A percentile compares a stretch with the other conserved stretches of the same genome.
Evolutionary conservation across 2,329 filamentous ascomycete genomes (phyloP).

Genomic region (Pseudopyrenochaeta lycopersici): DNA sequence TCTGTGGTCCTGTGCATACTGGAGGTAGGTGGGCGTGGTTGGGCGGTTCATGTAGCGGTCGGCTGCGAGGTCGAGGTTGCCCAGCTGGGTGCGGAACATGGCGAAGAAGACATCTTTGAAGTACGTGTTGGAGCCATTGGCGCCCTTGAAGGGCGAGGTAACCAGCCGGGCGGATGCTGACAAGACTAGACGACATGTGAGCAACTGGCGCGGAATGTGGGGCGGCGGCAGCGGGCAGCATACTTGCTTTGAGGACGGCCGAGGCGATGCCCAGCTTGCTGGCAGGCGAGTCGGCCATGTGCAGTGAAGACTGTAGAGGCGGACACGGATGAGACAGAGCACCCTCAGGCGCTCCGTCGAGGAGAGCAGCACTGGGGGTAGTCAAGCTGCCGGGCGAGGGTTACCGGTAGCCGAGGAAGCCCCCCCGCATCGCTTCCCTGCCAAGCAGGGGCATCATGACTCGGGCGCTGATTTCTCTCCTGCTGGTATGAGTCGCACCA

Average conservation of each 20-base stretch:
- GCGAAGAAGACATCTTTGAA: slow-evolving; percentile 47
- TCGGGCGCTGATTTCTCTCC: slow-evolving; percentile 14
- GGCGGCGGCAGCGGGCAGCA: slow-evolving; percentile 5
- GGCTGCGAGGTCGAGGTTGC: slow-evolving; percentile 37
- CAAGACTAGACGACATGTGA: slow-evolving; percentile 29
- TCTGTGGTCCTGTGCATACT: slow-evolving; percentile 44
- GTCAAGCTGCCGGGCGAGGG: no score
- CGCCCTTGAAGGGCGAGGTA: slow-evolving; percentile 48
- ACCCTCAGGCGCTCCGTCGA: not conserved
- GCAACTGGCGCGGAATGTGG: not conserved
- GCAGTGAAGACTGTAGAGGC: slow-evolving; percentile 5
- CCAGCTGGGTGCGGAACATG: slow-evolving; percentile 41
- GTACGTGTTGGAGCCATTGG: slow-evolving; percentile 45
- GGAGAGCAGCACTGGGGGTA: no score
- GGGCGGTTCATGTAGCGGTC: slow-evolving; percentile 47
- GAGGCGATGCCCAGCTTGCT: slow-evolving; percentile 47
- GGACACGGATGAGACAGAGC: not conserved
- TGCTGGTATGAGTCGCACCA: slow-evolving; percentile 18
- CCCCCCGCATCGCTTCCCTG: not conserved
- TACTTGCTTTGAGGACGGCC: slow-evolving; percentile 40
- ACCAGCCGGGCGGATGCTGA: slow-evolving; percentile 44
- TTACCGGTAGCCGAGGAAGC: not conserved
- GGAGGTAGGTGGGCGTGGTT: slow-evolving; percentile 43
- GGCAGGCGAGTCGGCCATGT: slow-evolving; percentile 37
- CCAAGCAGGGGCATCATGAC: slow-evolving; percentile 14